Evolutionary conservation across 2,329 filamentous ascomycete genomes (phyloP).

Genomic region (Aspergillus sp.): DNA sequence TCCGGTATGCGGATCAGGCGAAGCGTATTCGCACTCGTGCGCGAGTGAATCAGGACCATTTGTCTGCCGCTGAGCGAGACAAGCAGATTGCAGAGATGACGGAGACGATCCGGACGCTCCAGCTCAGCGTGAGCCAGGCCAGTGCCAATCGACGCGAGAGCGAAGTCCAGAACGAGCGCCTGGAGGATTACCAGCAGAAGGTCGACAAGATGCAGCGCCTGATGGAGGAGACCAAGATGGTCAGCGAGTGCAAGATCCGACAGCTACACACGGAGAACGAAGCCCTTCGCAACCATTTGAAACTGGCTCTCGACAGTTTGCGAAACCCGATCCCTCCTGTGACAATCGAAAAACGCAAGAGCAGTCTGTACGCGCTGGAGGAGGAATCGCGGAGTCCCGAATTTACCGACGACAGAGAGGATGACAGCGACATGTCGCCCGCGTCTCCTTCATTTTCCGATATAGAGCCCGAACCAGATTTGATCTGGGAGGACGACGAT

Average conservation of each 20-base stretch:
- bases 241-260: conserved; percentile 89
- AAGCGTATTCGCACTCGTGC: conserved; percentile 94
- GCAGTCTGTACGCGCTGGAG: conserved; percentile 36
- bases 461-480: conserved; percentile 23
- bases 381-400: conserved; percentile 39
- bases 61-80: conserved; percentile 86
- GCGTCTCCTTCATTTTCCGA: conserved; percentile 10
- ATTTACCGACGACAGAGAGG: conserved; percentile 31
- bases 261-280: conserved; percentile 86
- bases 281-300: conserved; percentile 75
- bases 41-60: conserved; percentile 89
- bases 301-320: conserved; percentile 73
- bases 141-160: conserved; percentile 64
- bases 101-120: conserved; percentile 80
- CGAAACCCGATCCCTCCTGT: conserved; percentile 76
- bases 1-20: conserved; percentile 94
- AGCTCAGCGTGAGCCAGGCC: conserved; percentile 61
- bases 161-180: conserved; percentile 66
- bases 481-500: conserved; percentile 45
- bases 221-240: conserved; percentile 89
- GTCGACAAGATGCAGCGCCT: conserved; percentile 84
- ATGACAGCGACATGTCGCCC: conserved; percentile 30
- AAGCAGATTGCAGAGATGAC: conserved; percentile 91
- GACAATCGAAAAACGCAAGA: conserved; percentile 25
- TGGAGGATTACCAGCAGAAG: conserved; percentile 91